These are phyloP conservation scores for Auricularia auricula-judae DNA, from an alignment of 768 basidiomycete genomes.

Conservation along the genomic window DNA sequence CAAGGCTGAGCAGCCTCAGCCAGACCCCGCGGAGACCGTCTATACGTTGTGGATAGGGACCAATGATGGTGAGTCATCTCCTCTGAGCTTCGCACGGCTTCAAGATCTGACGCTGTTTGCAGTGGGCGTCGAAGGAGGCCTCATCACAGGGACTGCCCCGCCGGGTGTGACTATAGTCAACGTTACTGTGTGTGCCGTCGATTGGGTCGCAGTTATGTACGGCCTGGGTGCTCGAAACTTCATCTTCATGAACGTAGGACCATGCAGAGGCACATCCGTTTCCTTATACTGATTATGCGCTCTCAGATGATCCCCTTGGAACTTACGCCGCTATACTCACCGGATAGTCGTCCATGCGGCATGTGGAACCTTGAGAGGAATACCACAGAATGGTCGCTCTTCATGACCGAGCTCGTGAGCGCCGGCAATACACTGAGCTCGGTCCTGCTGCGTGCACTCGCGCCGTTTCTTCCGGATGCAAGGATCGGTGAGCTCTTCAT, in stretches of 20 bases:
- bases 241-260: constrained; percentile 3
- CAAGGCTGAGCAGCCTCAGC: constrained; percentile 21
- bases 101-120: not conserved
- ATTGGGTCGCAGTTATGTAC: constrained; percentile 1
- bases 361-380: constrained; percentile 43
- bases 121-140: constrained; percentile 6
- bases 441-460: constrained; percentile 39
- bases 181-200: constrained; percentile 1
- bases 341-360: constrained; percentile 33
- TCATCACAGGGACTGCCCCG: not conserved
- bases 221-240: constrained; percentile 4
- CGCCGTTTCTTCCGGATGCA: constrained; percentile 36
- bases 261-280: no score
- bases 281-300: no score
- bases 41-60: constrained; percentile 63
- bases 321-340: constrained; percentile 32
- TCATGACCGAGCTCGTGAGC: constrained; percentile 40
- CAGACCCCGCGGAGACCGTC: constrained; percentile 37
- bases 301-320: constrained; percentile 7
- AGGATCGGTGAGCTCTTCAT: constrained; percentile 40
- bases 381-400: constrained; percentile 45
- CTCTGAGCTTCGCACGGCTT: not conserved
- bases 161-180: constrained; percentile 4
- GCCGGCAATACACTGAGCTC: constrained; percentile 41
- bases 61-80: constrained; percentile 25